phyloP scores from a whole-genome alignment of 352 stramenopile genomes.

The Aphanomyces cochlioides region DNA sequence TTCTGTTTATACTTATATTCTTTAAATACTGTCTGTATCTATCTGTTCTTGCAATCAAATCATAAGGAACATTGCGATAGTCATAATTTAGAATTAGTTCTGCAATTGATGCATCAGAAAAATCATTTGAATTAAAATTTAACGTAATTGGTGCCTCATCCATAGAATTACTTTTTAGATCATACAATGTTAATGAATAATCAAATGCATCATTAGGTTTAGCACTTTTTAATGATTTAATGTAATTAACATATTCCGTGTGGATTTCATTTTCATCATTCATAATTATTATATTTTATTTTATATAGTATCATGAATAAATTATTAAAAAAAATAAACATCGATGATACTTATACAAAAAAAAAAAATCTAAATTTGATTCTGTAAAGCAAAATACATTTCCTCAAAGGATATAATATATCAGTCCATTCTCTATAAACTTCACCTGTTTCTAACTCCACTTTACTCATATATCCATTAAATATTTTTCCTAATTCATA shows the following conservation, averaged over 20 bases:
- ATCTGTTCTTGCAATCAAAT: constrained; percentile 4
- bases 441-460: constrained; percentile 15
- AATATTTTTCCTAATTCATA: constrained; percentile 5
- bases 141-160: constrained; percentile 4
- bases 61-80: neutral
- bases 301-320: constrained; percentile 1
- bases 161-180: neutral
- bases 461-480: constrained; percentile 27
- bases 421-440: constrained; percentile 8
- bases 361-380: constrained; percentile 28
- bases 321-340: constrained; percentile 27
- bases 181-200: constrained; percentile 11
- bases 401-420: constrained; percentile 23
- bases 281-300: neutral
- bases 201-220: constrained; percentile 5
- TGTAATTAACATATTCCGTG: neutral
- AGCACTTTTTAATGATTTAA: constrained; percentile 9
- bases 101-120: neutral
- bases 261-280: constrained; percentile 1
- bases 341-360: constrained; percentile 30
- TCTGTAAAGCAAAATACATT: constrained; percentile 13
- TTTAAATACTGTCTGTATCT: neutral
- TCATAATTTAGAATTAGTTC: constrained; percentile 13
- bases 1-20: neutral
- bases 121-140: neutral